A percentile compares a stretch with the other conserved stretches of the same genome.
phyloP scores from a whole-genome alignment of 805 yeast species.

The Pichia californica region DNA sequence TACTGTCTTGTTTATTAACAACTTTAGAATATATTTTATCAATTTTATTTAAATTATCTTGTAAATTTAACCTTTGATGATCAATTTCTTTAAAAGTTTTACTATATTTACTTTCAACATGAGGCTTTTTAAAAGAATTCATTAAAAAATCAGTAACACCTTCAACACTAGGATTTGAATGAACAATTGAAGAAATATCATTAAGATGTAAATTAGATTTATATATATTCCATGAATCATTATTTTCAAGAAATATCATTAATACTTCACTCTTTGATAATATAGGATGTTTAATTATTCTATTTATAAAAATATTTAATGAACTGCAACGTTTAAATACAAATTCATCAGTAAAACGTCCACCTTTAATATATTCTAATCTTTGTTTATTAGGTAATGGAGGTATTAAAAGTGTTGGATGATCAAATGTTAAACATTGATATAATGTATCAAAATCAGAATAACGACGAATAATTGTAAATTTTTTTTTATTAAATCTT shows the following conservation, averaged over 20 bases:
- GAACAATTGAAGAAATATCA: neutral
- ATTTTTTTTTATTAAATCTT: constrained; percentile 37
- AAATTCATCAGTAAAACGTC: constrained; percentile 79
- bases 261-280: constrained; percentile 65
- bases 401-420: constrained; percentile 81
- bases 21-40: constrained; percentile 74
- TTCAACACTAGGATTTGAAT: constrained; percentile 39
- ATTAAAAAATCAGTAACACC: constrained; percentile 84
- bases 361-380: constrained; percentile 89
- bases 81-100: constrained; percentile 78
- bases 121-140: constrained; percentile 84
- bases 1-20: constrained; percentile 62
- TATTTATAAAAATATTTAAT: constrained; percentile 63
- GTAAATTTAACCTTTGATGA: constrained; percentile 76
- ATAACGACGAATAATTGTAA: constrained; percentile 68
- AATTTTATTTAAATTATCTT: constrained; percentile 72
- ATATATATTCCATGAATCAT: constrained; percentile 65
- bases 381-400: constrained; percentile 92
- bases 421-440: constrained; percentile 68
- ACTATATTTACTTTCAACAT: constrained; percentile 45
- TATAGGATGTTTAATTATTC: constrained; percentile 69
- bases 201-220: constrained; percentile 37
- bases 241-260: constrained; percentile 62
- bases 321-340: constrained; percentile 79
- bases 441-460: constrained; percentile 80